These are phyloP conservation scores for Candida awuae DNA, from an alignment of 805 yeast genomes.

Conservation along the genomic window DNA sequence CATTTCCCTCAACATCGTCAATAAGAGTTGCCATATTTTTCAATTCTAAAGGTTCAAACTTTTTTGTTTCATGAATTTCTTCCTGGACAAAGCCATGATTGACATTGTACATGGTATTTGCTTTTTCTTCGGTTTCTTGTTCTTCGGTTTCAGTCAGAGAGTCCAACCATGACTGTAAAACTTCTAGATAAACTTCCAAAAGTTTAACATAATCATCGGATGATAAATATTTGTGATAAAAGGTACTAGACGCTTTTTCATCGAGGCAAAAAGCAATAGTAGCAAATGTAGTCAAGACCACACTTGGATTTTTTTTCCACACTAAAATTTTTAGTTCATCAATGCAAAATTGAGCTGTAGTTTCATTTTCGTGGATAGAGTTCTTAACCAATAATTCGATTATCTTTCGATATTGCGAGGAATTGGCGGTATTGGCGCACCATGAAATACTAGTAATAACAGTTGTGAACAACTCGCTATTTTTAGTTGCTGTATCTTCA, in stretches of 20 bases:
- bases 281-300: slow-evolving; percentile 66
- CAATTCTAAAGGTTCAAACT: slow-evolving; percentile 61
- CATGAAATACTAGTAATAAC: slow-evolving; percentile 70
- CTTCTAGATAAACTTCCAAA: slow-evolving; percentile 65
- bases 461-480: slow-evolving; percentile 58
- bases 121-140: slow-evolving; percentile 21
- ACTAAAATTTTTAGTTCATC: slow-evolving; percentile 60
- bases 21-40: slow-evolving; percentile 75
- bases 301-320: slow-evolving; percentile 57
- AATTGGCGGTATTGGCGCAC: slow-evolving; percentile 34
- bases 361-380: slow-evolving; percentile 55
- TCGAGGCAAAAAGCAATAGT: slow-evolving; percentile 70
- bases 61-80: slow-evolving; percentile 37
- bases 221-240: slow-evolving; percentile 50
- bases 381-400: slow-evolving; percentile 75
- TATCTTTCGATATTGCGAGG: slow-evolving; percentile 44
- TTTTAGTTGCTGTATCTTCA: slow-evolving; percentile 27
- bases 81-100: slow-evolving; percentile 29
- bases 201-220: slow-evolving; percentile 54
- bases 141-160: slow-evolving; percentile 40
- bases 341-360: slow-evolving; percentile 58
- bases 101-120: slow-evolving; percentile 29
- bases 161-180: slow-evolving; percentile 75
- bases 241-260: slow-evolving; percentile 53
- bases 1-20: slow-evolving; percentile 95